These are phyloP conservation scores for Micractinium conductrix DNA, from an alignment of 139 green algal species.

Conservation along the genomic window DNA sequence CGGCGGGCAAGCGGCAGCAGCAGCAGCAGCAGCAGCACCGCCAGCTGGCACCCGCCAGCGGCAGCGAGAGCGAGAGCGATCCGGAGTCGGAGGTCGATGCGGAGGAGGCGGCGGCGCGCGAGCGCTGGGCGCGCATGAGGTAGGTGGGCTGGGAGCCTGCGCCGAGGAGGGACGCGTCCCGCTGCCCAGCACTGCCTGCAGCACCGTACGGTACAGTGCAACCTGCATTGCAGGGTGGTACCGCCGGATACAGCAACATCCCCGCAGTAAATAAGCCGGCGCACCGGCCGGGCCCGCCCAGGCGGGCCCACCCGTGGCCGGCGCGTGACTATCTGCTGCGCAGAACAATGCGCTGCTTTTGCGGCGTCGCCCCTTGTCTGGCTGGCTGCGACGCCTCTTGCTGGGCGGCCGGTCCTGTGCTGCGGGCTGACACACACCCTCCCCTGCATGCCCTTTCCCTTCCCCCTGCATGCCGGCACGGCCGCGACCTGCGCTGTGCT, in stretches of 20 bases:
- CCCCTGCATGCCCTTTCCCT: not conserved
- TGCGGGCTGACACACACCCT: conserved; percentile 9
- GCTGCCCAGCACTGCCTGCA: not conserved
- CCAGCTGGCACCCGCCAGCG: no score
- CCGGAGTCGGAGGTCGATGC: conserved; percentile 44
- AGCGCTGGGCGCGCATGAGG: conserved; percentile 70
- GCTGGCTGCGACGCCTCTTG: conserved; percentile 14
- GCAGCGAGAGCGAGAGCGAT: conserved; percentile 43
- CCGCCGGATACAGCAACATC: not conserved
- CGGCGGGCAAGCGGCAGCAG: not conserved
- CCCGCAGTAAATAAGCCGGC: conserved; percentile 36
- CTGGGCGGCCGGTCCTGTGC: conserved; percentile 29
- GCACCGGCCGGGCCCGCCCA: conserved; percentile 31
- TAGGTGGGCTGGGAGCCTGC: no score
- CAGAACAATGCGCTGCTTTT: not conserved
- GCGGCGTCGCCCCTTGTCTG: conserved; percentile 19
- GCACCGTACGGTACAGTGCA: not conserved
- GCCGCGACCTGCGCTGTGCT: no score
- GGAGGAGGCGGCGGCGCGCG: conserved; percentile 22
- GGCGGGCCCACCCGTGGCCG: conserved; percentile 25
- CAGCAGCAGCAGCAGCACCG: conserved; percentile 17
- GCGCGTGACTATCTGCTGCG: conserved; percentile 29
- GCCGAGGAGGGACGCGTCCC: no score
- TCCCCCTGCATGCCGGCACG: not conserved
- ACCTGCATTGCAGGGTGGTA: no score